phyloP scores from a whole-genome alignment of 2,329 filamentous ascomycete genomes.

The Pyricularia pennisetigena region DNA sequence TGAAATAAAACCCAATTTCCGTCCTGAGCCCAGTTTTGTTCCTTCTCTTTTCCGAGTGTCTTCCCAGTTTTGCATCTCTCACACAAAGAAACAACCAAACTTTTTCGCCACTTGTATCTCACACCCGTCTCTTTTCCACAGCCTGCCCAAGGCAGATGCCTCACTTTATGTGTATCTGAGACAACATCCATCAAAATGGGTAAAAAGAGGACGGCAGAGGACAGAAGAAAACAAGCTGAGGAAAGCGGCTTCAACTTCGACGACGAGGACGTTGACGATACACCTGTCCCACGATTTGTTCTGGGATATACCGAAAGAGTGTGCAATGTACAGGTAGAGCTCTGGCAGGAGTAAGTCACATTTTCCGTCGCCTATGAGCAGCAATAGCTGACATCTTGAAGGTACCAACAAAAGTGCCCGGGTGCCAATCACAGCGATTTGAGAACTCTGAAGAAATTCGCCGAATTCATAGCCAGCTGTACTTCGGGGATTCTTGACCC shows the following conservation, averaged over 20 bases:
- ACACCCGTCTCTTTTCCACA: too few species aligned
- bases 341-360: conserved; percentile 4
- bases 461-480: conserved; percentile 6
- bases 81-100: too few species aligned
- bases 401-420: conserved; percentile 2
- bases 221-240: conserved; percentile 5
- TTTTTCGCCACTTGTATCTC: too few species aligned
- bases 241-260: conserved; percentile 7
- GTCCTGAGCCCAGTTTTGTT: too few species aligned
- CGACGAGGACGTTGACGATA: conserved; percentile 7
- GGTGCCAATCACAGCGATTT: neutral
- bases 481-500: conserved; percentile 3
- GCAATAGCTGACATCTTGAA: neutral
- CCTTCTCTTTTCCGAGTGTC: too few species aligned
- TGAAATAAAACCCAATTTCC: too few species aligned
- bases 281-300: conserved; percentile 6
- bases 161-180: too few species aligned
- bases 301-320: conserved; percentile 2
- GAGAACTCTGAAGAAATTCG: conserved; percentile 7
- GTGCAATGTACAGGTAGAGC: conserved; percentile 1
- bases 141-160: too few species aligned
- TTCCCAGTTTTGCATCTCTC: too few species aligned
- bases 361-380: neutral
- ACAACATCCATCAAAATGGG: conserved; percentile 2
- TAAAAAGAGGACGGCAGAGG: conserved; percentile 6